Conservation (phyloP, 345 rosid species). For the Brassica cretica region DNA sequence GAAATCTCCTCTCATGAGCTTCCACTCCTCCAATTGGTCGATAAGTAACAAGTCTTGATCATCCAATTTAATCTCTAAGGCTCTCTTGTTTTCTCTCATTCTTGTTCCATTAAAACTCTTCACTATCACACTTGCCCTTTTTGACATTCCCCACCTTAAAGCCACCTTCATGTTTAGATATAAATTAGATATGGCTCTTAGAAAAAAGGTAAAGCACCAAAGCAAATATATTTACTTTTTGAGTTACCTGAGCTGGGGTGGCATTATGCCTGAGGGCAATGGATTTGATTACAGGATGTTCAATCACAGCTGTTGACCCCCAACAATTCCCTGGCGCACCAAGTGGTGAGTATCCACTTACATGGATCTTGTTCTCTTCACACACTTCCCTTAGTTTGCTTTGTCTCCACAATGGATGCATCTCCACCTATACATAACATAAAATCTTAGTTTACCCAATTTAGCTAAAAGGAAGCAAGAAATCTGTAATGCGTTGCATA, state of each 20-base stretch:
- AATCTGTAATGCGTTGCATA: not conserved
- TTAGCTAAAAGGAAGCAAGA: not conserved
- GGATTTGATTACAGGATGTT: constrained; percentile 58
- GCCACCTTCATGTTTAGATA: constrained; percentile 58
- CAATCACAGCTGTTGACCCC: constrained; percentile 80
- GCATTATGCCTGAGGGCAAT: constrained; percentile 65
- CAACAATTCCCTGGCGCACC: constrained; percentile 80
- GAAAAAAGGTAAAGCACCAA: not conserved
- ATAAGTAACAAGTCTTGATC: constrained; percentile 54
- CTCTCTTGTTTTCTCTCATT: constrained; percentile 64
- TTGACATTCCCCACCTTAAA: constrained; percentile 78
- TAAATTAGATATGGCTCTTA: not conserved
- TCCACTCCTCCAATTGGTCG: constrained; percentile 61
- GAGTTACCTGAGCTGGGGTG: constrained; percentile 71
- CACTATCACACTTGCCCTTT: constrained; percentile 73
- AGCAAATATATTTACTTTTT: not conserved
- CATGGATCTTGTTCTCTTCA: constrained; percentile 58
- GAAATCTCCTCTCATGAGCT: constrained; percentile 81
- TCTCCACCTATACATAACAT: constrained; percentile 62
- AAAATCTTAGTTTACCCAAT: constrained; percentile 8
- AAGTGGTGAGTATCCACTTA: constrained; percentile 83
- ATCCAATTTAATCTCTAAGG: constrained; percentile 54
- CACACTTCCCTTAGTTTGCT: constrained; percentile 65
- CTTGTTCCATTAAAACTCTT: constrained; percentile 75
- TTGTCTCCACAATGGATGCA: constrained; percentile 96